phyloP scores from a whole-genome alignment of 495 filamentous ascomycete genomes.

The Acidiella bohemica region DNA sequence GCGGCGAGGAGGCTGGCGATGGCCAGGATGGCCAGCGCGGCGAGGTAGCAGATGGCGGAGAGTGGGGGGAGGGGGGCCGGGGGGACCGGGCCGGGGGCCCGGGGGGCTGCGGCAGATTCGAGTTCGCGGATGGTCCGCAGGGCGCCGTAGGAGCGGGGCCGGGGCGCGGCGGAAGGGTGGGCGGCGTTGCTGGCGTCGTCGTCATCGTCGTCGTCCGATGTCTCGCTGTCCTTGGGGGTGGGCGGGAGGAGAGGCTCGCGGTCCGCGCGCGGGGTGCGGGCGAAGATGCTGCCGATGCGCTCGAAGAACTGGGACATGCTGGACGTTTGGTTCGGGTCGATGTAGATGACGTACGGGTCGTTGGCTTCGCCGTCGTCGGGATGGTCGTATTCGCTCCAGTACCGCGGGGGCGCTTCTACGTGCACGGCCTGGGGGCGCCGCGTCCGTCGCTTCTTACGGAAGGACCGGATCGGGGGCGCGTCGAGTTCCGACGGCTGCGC shows the following conservation, averaged over 20 bases:
- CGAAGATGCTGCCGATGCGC: slow-evolving; percentile 6
- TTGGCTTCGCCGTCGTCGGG: slow-evolving; percentile 19
- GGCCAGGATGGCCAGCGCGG: slow-evolving; percentile 34
- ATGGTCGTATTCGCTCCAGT: slow-evolving; percentile 32
- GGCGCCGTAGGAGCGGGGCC: slow-evolving; percentile 8
- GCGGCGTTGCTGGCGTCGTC: not conserved
- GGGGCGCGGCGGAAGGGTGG: no score
- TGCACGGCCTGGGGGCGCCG: slow-evolving; percentile 4
- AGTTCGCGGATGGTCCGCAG: not conserved
- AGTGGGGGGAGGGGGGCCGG: not conserved
- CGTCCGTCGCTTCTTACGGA: slow-evolving; percentile 22
- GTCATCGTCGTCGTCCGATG: slow-evolving; percentile 10
- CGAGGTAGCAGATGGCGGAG: slow-evolving; percentile 10
- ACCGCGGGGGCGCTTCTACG: slow-evolving; percentile 6
- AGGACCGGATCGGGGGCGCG: slow-evolving; percentile 6
- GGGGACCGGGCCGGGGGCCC: not conserved
- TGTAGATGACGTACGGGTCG: slow-evolving; percentile 28
- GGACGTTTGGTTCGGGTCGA: slow-evolving; percentile 25
- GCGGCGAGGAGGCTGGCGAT: slow-evolving; percentile 40
- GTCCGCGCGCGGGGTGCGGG: not conserved
- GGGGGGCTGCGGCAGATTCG: not conserved
- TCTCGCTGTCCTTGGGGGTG: slow-evolving; percentile 7
- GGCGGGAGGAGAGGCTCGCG: slow-evolving; percentile 1
- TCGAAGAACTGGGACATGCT: slow-evolving; percentile 15
- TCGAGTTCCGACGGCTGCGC: not conserved